Evolutionary conservation across 164 flowering plant species (phyloP).

Genomic region (Piper betle): DNA sequence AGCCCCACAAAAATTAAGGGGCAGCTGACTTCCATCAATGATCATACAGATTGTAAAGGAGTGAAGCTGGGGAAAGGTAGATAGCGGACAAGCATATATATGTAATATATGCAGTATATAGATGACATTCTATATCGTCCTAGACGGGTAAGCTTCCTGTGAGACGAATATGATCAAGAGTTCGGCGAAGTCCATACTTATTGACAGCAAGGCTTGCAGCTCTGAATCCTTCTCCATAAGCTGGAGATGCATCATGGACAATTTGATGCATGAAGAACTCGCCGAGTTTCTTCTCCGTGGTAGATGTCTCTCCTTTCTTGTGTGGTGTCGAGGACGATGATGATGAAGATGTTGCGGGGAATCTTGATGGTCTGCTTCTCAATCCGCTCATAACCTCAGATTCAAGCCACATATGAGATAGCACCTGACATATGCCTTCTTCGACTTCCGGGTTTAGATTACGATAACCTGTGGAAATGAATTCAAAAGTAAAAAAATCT

Average conservation of each 20-base stretch:
- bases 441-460: slow-evolving; percentile 77
- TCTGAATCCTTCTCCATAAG: slow-evolving; percentile 85
- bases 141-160: slow-evolving; percentile 60
- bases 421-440: slow-evolving; percentile 92
- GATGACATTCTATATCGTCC: not conserved
- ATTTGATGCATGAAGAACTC: slow-evolving; percentile 89
- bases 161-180: slow-evolving; percentile 64
- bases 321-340: slow-evolving; percentile 6
- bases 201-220: slow-evolving; percentile 75
- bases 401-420: slow-evolving; percentile 94
- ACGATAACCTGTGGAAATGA: slow-evolving; percentile 46
- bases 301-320: slow-evolving; percentile 57
- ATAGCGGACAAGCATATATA: not conserved
- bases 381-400: slow-evolving; percentile 66
- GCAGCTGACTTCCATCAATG: slow-evolving; percentile 14
- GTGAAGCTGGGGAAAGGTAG: not conserved
- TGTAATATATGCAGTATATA: too few relatives aligned
- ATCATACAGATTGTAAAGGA: slow-evolving; percentile 8
- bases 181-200: slow-evolving; percentile 65
- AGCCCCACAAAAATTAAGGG: slow-evolving; percentile 16
- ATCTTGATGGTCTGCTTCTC: slow-evolving; percentile 46
- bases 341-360: slow-evolving; percentile 47
- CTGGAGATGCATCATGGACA: slow-evolving; percentile 71
- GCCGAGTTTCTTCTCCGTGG: slow-evolving; percentile 59
- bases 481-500: not conserved